Conservation (phyloP, 202 grass and related monocot species). For the Schoenoplectus triqueter region DNA sequence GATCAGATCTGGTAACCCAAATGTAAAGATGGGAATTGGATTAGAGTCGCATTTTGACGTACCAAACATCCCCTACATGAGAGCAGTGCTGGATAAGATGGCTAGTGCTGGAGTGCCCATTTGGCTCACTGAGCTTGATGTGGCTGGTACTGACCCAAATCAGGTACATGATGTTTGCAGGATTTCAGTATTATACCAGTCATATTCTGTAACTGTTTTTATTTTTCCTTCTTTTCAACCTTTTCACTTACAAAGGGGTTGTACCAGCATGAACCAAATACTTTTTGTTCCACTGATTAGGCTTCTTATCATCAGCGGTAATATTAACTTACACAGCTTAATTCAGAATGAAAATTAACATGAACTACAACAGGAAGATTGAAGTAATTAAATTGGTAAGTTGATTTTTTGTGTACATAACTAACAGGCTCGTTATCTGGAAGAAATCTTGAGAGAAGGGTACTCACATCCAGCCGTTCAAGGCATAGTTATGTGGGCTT, state of each 20-base stretch:
- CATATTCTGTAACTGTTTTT: neutral
- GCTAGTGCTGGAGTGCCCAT: slow-evolving; percentile 53
- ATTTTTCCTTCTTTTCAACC: neutral
- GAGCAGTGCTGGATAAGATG: slow-evolving; percentile 65
- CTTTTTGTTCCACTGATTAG: neutral
- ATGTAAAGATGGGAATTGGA: slow-evolving; percentile 66
- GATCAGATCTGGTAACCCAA: slow-evolving; percentile 47
- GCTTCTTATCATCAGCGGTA: slow-evolving; percentile 4
- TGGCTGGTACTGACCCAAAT: slow-evolving; percentile 32
- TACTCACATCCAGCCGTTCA: slow-evolving; percentile 85
- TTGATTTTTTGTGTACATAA: neutral
- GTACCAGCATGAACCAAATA: neutral
- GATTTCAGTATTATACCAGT: neutral
- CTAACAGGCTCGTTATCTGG: slow-evolving; percentile 58
- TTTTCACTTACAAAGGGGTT: neutral
- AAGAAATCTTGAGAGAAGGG: slow-evolving; percentile 69
- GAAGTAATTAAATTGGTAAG: neutral
- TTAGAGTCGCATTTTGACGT: slow-evolving; percentile 70
- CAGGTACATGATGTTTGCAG: slow-evolving; percentile 45
- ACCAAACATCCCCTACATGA: slow-evolving; percentile 77
- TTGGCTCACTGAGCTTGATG: slow-evolving; percentile 95
- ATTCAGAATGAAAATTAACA: neutral
- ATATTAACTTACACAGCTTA: neutral
- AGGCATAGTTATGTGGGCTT: slow-evolving; percentile 78
- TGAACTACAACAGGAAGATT: neutral